These are phyloP conservation scores for Boechera stricta DNA, from an alignment of 345 rosid species.

Conservation along the genomic window DNA sequence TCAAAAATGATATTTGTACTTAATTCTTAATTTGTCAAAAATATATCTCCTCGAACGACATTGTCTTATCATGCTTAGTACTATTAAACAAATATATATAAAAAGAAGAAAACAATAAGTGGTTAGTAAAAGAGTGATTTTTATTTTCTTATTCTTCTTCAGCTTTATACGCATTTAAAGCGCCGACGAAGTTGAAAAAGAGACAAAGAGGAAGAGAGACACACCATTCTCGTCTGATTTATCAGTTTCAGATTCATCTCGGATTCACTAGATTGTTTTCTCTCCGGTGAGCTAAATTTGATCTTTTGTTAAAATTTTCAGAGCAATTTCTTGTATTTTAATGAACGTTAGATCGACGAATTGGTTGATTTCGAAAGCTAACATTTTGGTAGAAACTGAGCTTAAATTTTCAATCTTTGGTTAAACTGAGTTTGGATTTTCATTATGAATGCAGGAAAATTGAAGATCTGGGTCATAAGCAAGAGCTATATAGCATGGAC, in stretches of 20 bases:
- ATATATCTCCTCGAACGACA: background rate
- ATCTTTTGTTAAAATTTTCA: background rate
- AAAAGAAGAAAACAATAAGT: background rate
- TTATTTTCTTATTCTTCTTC: background rate
- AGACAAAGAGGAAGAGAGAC: background rate
- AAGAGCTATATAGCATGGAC: constrained; percentile 32
- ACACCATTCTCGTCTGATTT: constrained; percentile 14
- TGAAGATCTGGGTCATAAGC: constrained; percentile 34
- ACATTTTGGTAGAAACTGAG: background rate
- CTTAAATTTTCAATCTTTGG: background rate
- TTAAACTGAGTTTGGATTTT: background rate
- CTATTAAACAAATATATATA: background rate
- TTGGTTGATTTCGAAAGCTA: constrained; percentile 8
- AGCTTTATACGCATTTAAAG: constrained; percentile 36
- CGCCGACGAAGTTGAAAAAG: constrained; percentile 40
- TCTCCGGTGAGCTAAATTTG: constrained; percentile 25
- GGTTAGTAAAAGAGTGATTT: constrained; percentile 13
- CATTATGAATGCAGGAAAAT: constrained; percentile 22
- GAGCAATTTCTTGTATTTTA: background rate
- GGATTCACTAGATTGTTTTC: background rate
- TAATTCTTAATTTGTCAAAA: background rate
- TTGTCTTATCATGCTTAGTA: background rate
- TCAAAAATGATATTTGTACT: background rate
- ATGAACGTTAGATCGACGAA: background rate
- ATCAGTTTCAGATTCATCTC: constrained; percentile 13